Percentiles rank a stretch among this genome's conserved stretches.
These are phyloP conservation scores for Apiospora phragmitis DNA, from an alignment of 2,329 filamentous ascomycete species.

Conservation along the genomic window DNA sequence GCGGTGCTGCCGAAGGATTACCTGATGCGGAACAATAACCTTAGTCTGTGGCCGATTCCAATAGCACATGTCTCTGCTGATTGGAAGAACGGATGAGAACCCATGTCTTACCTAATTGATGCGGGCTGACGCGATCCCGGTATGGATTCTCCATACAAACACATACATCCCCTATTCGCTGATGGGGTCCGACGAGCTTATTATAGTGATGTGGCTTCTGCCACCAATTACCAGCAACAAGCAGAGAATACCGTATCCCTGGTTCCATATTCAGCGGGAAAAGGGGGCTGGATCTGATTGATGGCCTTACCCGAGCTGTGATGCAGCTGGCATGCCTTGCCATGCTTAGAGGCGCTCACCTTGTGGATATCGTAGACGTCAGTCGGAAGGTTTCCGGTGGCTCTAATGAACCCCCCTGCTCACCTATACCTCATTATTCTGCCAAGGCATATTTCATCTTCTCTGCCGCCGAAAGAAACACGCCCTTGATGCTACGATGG, in stretches of 20 bases:
- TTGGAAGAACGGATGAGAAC: neutral
- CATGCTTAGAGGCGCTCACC: neutral
- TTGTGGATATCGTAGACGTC: neutral
- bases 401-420: neutral
- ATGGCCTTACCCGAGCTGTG: neutral
- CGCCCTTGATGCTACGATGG: neutral
- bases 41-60: neutral
- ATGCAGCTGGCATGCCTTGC: neutral
- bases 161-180: neutral
- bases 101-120: constrained; percentile 1
- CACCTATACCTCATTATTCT: neutral
- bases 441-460: neutral
- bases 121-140: neutral
- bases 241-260: neutral
- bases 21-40: neutral
- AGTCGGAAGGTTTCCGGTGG: neutral
- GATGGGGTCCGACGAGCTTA: neutral
- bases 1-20: neutral
- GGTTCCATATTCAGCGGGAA: neutral
- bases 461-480: neutral
- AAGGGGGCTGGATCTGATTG: neutral
- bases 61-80: neutral
- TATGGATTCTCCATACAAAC: neutral
- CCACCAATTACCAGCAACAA: neutral
- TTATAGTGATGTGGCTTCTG: neutral